Conservation (phyloP, 2,329 filamentous ascomycete species). For the Sclerotinia borealis region DNA sequence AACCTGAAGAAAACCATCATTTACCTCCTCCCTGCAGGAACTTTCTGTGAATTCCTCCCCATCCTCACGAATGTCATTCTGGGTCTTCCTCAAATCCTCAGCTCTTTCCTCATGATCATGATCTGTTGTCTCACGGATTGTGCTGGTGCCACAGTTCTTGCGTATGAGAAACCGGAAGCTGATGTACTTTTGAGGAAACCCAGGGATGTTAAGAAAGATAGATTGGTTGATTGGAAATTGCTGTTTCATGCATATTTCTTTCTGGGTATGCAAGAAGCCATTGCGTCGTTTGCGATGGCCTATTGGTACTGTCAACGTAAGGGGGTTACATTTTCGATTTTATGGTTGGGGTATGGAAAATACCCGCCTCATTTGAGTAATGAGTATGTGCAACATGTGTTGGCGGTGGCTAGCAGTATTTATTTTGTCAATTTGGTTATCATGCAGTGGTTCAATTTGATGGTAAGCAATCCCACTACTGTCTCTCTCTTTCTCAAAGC, state of each 20-base stretch:
- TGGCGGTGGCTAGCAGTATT: slow-evolving; percentile 39
- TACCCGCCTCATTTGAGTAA: slow-evolving; percentile 39
- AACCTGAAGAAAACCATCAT: slow-evolving; percentile 66
- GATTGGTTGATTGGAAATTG: slow-evolving; percentile 66
- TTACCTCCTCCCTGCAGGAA: slow-evolving; percentile 53
- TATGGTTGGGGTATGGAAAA: slow-evolving; percentile 64
- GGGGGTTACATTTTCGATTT: slow-evolving; percentile 55
- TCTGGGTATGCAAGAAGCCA: slow-evolving; percentile 56
- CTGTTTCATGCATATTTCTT: slow-evolving; percentile 66
- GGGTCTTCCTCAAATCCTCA: slow-evolving; percentile 53
- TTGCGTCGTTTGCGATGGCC: slow-evolving; percentile 55
- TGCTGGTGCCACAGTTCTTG: slow-evolving; percentile 62
- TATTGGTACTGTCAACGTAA: slow-evolving; percentile 57
- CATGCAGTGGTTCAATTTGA: slow-evolving; percentile 73
- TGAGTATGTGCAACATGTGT: slow-evolving; percentile 43
- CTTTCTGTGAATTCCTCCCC: slow-evolving; percentile 53
- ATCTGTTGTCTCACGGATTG: slow-evolving; percentile 65
- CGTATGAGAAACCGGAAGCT: slow-evolving; percentile 70
- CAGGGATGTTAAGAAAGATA: slow-evolving; percentile 61
- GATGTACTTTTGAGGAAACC: slow-evolving; percentile 65
- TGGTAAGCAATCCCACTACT: slow-evolving; percentile 31
- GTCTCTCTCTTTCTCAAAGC: too few relatives aligned
- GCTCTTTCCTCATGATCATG: slow-evolving; percentile 48
- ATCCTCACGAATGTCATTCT: slow-evolving; percentile 54
- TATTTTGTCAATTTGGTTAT: slow-evolving; percentile 76